Percentiles rank a stretch among this genome's conserved stretches.
phyloP scores from a whole-genome alignment of 306 rosid genomes.

The Quillaja saponaria region DNA sequence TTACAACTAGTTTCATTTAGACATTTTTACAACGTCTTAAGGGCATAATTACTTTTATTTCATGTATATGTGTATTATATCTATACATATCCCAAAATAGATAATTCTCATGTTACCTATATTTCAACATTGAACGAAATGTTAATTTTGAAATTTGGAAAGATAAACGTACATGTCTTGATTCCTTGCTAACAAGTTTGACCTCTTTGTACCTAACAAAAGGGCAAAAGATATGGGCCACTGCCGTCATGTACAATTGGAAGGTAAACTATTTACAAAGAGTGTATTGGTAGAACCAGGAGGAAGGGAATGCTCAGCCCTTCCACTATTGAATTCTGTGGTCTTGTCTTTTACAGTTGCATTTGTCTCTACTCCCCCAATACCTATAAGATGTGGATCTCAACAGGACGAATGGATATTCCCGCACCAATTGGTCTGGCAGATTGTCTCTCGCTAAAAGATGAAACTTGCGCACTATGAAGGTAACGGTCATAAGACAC shows the following conservation, averaged over 20 bases:
- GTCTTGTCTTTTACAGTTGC: constrained; percentile 60
- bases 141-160: constrained; percentile 14
- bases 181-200: constrained; percentile 93
- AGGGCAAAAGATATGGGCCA: constrained; percentile 97
- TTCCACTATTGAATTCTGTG: constrained; percentile 63
- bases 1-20: too few species aligned
- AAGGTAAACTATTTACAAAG: constrained; percentile 92
- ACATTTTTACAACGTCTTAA: too few species aligned
- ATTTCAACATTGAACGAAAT: constrained; percentile 25
- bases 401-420: constrained; percentile 53
- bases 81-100: too few species aligned
- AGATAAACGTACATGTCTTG: constrained; percentile 81
- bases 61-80: too few species aligned
- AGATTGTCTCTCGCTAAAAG: constrained; percentile 78
- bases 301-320: constrained; percentile 80
- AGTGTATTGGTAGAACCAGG: constrained; percentile 91
- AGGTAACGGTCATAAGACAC: constrained; percentile 94
- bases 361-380: constrained; percentile 67
- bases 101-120: too few species aligned
- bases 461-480: constrained; percentile 74
- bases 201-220: constrained; percentile 99
- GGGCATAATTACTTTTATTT: too few species aligned
- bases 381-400: constrained; percentile 61
- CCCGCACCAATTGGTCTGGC: constrained; percentile 64
- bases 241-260: constrained; percentile 85